Conservation (phyloP, 176 grass and related monocot species). For the Typha latifolia region DNA sequence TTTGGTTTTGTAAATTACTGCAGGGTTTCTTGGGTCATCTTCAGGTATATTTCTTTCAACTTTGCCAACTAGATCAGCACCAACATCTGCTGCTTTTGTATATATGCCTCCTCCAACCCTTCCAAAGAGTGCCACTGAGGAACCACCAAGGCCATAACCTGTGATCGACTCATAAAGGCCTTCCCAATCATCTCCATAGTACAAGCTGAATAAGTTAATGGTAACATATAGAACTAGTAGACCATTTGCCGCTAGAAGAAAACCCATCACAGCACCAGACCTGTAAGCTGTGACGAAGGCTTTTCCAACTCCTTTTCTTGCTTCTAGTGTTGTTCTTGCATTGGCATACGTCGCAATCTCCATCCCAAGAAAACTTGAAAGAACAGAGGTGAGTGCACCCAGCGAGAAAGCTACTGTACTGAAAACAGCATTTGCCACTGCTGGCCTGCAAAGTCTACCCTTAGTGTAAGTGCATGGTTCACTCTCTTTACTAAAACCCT, state of each 20-base stretch:
- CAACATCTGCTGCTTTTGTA: slow-evolving; percentile 68
- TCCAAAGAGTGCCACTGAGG: slow-evolving; percentile 59
- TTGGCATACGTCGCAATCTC: slow-evolving; percentile 25
- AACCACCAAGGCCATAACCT: slow-evolving; percentile 65
- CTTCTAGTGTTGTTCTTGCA: slow-evolving; percentile 30
- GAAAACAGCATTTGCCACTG: slow-evolving; percentile 20
- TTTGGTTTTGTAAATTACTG: slow-evolving; percentile 19
- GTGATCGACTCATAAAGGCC: slow-evolving; percentile 63
- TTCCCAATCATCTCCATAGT: slow-evolving; percentile 68
- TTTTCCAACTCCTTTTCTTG: slow-evolving; percentile 53
- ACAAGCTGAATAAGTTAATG: slow-evolving; percentile 57
- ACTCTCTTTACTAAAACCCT: slow-evolving; percentile 39
- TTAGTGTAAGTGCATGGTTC: slow-evolving; percentile 50
- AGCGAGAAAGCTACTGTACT: slow-evolving; percentile 18
- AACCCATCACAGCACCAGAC: slow-evolving; percentile 70
- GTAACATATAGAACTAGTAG: slow-evolving; percentile 58
- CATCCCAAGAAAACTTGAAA: slow-evolving; percentile 26
- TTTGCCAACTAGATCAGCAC: slow-evolving; percentile 64
- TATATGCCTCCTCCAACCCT: slow-evolving; percentile 66
- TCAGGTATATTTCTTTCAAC: slow-evolving; percentile 55
- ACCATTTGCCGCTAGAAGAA: slow-evolving; percentile 46
- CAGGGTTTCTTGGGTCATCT: slow-evolving; percentile 65
- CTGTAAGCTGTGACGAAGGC: slow-evolving; percentile 58
- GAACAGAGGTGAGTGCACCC: slow-evolving; percentile 15
- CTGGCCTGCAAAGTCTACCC: slow-evolving; percentile 9